phyloP scores from a whole-genome alignment of 139 green algal genomes.

The Nannochloris sp. region DNA sequence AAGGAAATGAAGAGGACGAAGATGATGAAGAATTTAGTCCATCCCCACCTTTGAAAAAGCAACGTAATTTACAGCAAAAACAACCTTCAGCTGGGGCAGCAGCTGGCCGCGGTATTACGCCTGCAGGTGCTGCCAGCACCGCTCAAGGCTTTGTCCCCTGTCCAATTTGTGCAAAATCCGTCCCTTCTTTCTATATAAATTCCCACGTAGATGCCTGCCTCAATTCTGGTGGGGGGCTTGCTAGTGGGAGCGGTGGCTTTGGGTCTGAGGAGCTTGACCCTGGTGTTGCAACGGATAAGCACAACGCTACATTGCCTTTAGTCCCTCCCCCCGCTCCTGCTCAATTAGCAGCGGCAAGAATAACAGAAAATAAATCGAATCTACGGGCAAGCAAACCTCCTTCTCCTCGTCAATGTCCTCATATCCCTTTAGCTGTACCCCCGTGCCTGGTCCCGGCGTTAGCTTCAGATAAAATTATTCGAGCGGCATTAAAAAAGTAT shows the following conservation, averaged over 20 bases:
- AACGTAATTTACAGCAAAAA: background rate
- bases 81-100: background rate
- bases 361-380: background rate
- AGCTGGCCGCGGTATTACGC: background rate
- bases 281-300: background rate
- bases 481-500: slow-evolving; percentile 9
- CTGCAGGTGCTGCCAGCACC: background rate
- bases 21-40: background rate
- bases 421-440: slow-evolving; percentile 19
- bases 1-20: background rate
- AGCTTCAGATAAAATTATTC: slow-evolving; percentile 15
- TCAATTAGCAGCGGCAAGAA: background rate
- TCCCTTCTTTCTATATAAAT: slow-evolving; percentile 31
- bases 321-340: background rate
- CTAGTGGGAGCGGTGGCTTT: background rate
- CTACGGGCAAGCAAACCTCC: background rate
- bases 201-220: slow-evolving; percentile 30
- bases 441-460: slow-evolving; percentile 24
- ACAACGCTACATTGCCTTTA: no score
- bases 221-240: background rate
- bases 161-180: slow-evolving; percentile 18
- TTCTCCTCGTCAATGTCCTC: background rate
- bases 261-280: no score
- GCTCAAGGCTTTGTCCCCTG: slow-evolving; percentile 23
- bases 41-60: background rate